Percentiles rank a stretch among this genome's conserved stretches.
Conservation (phyloP, 345 rosid genomes). For the Syzygium oleosum region DNA sequence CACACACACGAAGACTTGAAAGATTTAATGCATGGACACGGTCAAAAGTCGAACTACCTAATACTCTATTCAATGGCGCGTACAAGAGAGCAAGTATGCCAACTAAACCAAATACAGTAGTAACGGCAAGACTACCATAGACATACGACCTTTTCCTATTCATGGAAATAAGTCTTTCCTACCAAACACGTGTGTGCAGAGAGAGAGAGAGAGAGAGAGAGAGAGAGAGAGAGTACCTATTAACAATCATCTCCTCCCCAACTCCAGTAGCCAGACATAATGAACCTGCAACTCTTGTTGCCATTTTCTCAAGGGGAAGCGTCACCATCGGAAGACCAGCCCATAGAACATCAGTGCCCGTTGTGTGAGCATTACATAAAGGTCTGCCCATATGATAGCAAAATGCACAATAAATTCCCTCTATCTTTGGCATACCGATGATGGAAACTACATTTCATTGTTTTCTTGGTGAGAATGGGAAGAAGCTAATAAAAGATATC, state of each 20-base stretch:
- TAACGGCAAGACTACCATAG: background rate
- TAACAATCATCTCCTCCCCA: slow-evolving; percentile 97
- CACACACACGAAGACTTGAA: background rate
- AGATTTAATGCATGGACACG: background rate
- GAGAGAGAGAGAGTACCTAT: slow-evolving; percentile 29
- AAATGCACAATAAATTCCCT: background rate
- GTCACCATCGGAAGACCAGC: slow-evolving; percentile 99
- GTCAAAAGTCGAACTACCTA: background rate
- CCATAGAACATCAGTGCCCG: slow-evolving; percentile 97
- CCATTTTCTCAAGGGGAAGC: slow-evolving; percentile 98
- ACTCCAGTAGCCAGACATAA: slow-evolving; percentile 94
- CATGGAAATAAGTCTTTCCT: background rate
- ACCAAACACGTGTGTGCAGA: background rate
- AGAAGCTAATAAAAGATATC: background rate
- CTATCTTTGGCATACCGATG: background rate
- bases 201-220: background rate
- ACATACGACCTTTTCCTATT: background rate
- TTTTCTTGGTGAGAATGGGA: background rate
- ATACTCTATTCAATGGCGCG: background rate
- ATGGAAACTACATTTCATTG: background rate
- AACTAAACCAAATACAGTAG: background rate
- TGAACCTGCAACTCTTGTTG: slow-evolving; percentile 98
- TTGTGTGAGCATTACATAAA: slow-evolving; percentile 96
- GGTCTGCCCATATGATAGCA: slow-evolving; percentile 36
- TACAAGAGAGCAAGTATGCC: background rate